phyloP scores from a whole-genome alignment of 345 rosid species.

The Adansonia digitata region DNA sequence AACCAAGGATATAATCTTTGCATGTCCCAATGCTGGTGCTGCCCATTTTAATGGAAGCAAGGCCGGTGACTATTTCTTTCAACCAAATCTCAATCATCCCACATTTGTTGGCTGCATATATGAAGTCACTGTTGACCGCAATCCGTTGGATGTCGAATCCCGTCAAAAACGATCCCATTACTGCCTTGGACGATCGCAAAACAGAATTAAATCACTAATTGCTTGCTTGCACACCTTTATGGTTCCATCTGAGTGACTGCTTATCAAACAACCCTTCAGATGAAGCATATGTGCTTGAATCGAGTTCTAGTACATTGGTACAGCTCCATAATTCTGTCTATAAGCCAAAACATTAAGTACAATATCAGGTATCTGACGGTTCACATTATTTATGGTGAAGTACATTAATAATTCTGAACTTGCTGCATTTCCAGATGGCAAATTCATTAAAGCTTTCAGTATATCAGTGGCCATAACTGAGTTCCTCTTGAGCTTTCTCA shows the following conservation, averaged over 20 bases:
- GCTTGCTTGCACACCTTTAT: too few relatives aligned
- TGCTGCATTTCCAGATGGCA: slow-evolving; percentile 53
- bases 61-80: slow-evolving; percentile 32
- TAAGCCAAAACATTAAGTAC: not conserved
- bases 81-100: slow-evolving; percentile 59
- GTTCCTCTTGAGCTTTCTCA: slow-evolving; percentile 49
- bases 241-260: slow-evolving; percentile 71
- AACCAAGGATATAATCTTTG: slow-evolving; percentile 36
- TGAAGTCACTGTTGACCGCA: slow-evolving; percentile 40
- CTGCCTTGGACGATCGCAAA: too few relatives aligned
- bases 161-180: slow-evolving; percentile 30
- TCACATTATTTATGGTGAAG: not conserved
- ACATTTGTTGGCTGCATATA: slow-evolving; percentile 47
- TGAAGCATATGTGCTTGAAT: slow-evolving; percentile 36
- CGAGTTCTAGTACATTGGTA: slow-evolving; percentile 35
- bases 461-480: slow-evolving; percentile 44
- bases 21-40: slow-evolving; percentile 29
- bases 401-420: slow-evolving; percentile 20
- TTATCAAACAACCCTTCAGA: slow-evolving; percentile 40
- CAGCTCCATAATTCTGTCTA: slow-evolving; percentile 64
- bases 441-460: slow-evolving; percentile 55
- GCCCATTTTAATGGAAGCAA: slow-evolving; percentile 31
- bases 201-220: too few relatives aligned
- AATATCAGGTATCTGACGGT: not conserved
- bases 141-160: slow-evolving; percentile 41